phyloP scores from a whole-genome alignment of 352 stramenopile species.

The Globisporangium orthogonon region DNA sequence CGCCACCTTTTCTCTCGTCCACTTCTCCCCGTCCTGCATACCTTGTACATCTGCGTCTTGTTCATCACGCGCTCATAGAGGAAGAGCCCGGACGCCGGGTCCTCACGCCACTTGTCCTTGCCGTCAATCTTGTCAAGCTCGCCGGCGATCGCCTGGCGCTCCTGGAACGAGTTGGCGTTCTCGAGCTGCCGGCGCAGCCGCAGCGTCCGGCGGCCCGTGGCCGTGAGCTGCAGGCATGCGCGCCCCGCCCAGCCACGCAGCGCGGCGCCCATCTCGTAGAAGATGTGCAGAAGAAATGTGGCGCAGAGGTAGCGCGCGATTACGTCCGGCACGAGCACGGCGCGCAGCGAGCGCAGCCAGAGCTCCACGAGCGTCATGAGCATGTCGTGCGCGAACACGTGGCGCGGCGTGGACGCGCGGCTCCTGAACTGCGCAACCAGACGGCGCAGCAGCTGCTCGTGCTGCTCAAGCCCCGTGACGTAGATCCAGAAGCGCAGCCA shows the following conservation, averaged over 20 bases:
- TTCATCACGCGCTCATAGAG: slow-evolving; percentile 78
- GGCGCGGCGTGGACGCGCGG: slow-evolving; percentile 24
- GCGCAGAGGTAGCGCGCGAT: slow-evolving; percentile 72
- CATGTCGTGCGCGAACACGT: slow-evolving; percentile 40
- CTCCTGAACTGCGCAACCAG: slow-evolving; percentile 51
- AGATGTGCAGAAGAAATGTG: slow-evolving; percentile 69
- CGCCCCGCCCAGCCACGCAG: slow-evolving; percentile 20
- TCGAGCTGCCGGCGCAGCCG: slow-evolving; percentile 44
- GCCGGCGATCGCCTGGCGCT: slow-evolving; percentile 64
- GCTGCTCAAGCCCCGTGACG: slow-evolving; percentile 57
- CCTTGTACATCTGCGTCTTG: slow-evolving; percentile 86
- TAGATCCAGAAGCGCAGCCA: slow-evolving; percentile 81
- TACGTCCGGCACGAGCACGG: slow-evolving; percentile 71
- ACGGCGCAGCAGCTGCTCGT: slow-evolving; percentile 41
- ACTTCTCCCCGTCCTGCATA: slow-evolving; percentile 2
- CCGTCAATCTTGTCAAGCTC: slow-evolving; percentile 79
- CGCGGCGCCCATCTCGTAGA: slow-evolving; percentile 65
- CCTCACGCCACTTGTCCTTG: slow-evolving; percentile 78
- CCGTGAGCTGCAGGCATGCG: slow-evolving; percentile 34
- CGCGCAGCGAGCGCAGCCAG: slow-evolving; percentile 61
- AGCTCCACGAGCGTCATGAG: slow-evolving; percentile 64
- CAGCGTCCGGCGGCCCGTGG: slow-evolving; percentile 33
- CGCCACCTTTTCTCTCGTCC: too few relatives aligned
- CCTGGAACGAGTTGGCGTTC: slow-evolving; percentile 55
- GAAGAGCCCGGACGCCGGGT: slow-evolving; percentile 57